Conservation (phyloP, 208 protist species). For the Paratrypanosoma confusum region DNA sequence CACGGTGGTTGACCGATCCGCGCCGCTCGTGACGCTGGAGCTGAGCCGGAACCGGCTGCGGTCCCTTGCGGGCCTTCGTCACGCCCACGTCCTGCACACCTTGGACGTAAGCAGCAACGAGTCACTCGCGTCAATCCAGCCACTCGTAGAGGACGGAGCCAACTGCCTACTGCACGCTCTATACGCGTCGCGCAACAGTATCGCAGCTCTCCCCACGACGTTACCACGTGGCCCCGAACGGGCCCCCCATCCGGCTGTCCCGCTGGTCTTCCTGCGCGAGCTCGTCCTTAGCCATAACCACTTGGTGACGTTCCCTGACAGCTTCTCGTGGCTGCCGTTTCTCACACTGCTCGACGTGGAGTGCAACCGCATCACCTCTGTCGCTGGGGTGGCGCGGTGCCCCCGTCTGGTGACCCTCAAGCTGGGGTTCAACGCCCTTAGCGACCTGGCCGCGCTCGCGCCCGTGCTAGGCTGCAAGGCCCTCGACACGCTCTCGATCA, state of each 20-base stretch:
- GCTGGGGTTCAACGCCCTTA: conserved; percentile 54
- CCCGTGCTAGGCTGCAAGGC: conserved; percentile 34
- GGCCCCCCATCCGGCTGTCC: too few relatives aligned
- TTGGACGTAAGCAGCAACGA: conserved; percentile 54
- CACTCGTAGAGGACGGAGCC: too few relatives aligned
- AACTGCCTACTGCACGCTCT: conserved; percentile 38
- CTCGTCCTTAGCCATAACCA: conserved; percentile 63
- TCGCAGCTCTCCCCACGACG: conserved; percentile 13
- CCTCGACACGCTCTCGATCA: conserved; percentile 33
- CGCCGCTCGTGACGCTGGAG: conserved; percentile 24
- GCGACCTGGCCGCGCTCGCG: conserved; percentile 12
- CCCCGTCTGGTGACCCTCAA: conserved; percentile 39
- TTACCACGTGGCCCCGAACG: too few relatives aligned
- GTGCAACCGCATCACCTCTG: conserved; percentile 41
- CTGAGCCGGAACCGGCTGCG: conserved; percentile 41
- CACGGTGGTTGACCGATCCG: too few relatives aligned
- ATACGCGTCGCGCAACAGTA: conserved; percentile 50
- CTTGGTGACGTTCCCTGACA: conserved; percentile 21
- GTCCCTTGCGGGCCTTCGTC: conserved; percentile 16
- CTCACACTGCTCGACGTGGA: conserved; percentile 64
- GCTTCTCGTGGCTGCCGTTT: conserved; percentile 47
- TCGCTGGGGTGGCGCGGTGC: conserved; percentile 48
- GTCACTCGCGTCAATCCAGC: conserved; percentile 18
- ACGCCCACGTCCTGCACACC: conserved; percentile 32
- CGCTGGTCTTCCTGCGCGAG: conserved; percentile 36